Evolutionary conservation across 495 filamentous ascomycete species (phyloP), one percentile per base, ranked within the genome.

Genomic region (Wilcoxina mikolae): DNA sequence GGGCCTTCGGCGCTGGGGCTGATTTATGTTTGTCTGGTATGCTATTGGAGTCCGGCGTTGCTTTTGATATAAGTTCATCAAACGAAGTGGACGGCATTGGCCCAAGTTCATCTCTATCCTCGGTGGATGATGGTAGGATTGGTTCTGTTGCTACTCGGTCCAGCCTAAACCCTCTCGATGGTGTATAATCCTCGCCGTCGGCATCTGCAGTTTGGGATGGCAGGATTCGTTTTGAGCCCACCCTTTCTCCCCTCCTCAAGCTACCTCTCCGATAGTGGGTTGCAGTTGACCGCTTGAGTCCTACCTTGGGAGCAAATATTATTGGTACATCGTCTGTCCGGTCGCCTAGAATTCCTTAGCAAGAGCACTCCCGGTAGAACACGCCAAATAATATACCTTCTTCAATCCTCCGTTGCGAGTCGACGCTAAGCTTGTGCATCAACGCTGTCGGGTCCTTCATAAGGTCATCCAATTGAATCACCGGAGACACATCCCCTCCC

Each of bases 221-320:
- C n/a, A n/a, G n/a, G n/a, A n/a, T 74, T 67, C 85, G 91, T 0
- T 87, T 82, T 58, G 86, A 84, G 24, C 83, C 80, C 3, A 78
- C 74, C 49, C 82, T 75, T 60, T 90, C 84, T 42, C 84, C 83
- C 64, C 83, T 87, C 56, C 79, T 79, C 48, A 87, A 67, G 71
- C 88, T 95, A 11, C 89, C 91, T 51, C 85, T 84, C 62, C 87
- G 74, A 63, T 98, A 98, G 26, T 86, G 87, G 15, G 91, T 99
- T 33, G 87, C 78, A 15, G 87, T 99, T 33, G 93, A 94, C 52
- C 91, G 77, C 57, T 87, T 78, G 49, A 99, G 74, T 17, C 86
- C 83, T 63, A 81, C 79, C 3, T 85, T 84, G 7, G 79, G 83
- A 22, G 78, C 74, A 1, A 85, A 82, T 52, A 96, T 70, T 57